Evolutionary conservation across 495 filamentous ascomycete genomes (phyloP), one percentile per base, ranked within the genome.

Genomic region (Cercophora sp.): DNA sequence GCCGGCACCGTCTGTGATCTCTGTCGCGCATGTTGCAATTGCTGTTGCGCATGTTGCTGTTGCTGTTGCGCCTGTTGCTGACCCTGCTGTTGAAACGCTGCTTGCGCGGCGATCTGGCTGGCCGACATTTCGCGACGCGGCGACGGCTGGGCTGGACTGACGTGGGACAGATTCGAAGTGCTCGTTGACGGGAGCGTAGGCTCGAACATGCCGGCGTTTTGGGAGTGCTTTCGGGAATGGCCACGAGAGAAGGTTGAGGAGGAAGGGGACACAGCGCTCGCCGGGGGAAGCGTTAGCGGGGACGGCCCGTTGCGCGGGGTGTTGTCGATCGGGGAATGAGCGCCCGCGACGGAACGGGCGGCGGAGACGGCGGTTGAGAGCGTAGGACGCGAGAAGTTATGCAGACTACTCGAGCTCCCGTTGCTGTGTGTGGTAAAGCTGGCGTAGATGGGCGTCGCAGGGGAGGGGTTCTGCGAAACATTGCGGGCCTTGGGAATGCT

Each of bases 121-220:
- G 91, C 88, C 3, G 84, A 75, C 51, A 76, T 67, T 8, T 72
- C 60, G 31, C 64, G 64, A 44, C 59, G 60, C 47, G 63, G 66
- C 57, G 62, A 69, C 5, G 62, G 40, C 32, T 70, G 68, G 16
- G 56, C 50, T 52, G 70, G 61, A 24, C 62, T 74, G 68, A 75
- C 69, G 64, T 74, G 77, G 22, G 57, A 74, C 60, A 68, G 75
- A 79, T 61, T 72, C 80, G 81, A 63, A 0, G 68, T 69, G 66
- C 68, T 78, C 16, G 73, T 75, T n/a, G 88, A 88, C 2, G 89
- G 88, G 26, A 96, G 71, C 24, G 84, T 84, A 4, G 91, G 87
- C 67, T 96, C 91, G 60, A 96, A 96, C 70, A 89, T 85, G 50
- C 91, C 91, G 59, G 91, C 88, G 18, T 85, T 91, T 59, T 91